Evolutionary conservation across 2,329 filamentous ascomycete genomes (phyloP).

Genomic region (Dissoconium aciculare): DNA sequence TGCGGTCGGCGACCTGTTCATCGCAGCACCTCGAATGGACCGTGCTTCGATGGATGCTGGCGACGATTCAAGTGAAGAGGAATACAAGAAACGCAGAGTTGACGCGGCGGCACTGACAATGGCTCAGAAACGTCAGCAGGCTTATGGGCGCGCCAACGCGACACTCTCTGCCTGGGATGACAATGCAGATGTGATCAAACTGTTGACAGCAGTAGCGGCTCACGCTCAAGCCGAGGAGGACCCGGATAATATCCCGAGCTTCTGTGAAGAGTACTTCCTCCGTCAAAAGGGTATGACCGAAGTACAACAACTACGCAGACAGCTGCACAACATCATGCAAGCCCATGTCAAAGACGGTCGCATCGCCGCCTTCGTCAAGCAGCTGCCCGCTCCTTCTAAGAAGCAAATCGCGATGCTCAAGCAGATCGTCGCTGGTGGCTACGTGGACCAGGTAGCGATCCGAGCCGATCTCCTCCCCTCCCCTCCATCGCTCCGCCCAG

Average conservation of each 20-base stretch:
- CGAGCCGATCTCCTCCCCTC: constrained; percentile 69
- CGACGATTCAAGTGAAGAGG: constrained; percentile 27
- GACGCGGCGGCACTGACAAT: constrained; percentile 47
- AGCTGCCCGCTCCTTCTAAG: constrained; percentile 44
- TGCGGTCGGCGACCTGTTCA: constrained; percentile 75
- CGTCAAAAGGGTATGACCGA: constrained; percentile 78
- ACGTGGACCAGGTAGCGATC: constrained; percentile 87
- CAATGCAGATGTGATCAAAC: constrained; percentile 74
- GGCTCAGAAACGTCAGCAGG: constrained; percentile 49
- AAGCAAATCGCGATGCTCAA: constrained; percentile 64
- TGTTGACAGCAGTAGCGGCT: constrained; percentile 75
- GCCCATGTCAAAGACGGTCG: constrained; percentile 11
- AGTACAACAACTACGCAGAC: constrained; percentile 63
- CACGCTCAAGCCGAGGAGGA: constrained; percentile 46
- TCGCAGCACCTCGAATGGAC: constrained; percentile 65
- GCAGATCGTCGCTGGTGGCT: constrained; percentile 81
- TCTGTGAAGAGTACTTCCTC: constrained; percentile 74
- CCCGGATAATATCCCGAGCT: constrained; percentile 36
- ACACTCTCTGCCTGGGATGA: constrained; percentile 71
- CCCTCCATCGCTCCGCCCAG: constrained; percentile 44
- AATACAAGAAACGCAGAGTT: constrained; percentile 19
- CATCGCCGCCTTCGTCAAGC: constrained; percentile 12
- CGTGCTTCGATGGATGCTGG: constrained; percentile 26
- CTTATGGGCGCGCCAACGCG: constrained; percentile 57
- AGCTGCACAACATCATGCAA: constrained; percentile 68